Evolutionary conservation across 495 filamentous ascomycete genomes (phyloP), one percentile per base, ranked within the genome.

Genomic region (Evansstolkia leycettana): DNA sequence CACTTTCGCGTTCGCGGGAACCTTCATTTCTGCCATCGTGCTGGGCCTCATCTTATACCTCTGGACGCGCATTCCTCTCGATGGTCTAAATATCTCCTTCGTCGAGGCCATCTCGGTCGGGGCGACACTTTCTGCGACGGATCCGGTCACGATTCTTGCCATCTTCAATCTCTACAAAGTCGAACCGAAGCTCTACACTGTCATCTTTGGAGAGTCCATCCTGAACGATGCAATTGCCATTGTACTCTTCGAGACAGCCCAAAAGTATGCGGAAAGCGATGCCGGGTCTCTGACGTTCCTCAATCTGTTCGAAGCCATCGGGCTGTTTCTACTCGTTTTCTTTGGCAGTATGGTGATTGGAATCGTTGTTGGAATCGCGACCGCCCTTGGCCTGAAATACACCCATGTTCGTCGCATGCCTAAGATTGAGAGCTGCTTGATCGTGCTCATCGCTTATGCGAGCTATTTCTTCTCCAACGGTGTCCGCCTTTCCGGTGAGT

Each of bases 91-190:
- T 25, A 82, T 96, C 49, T 73, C 74, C 8, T 94, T 93, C 47
- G 81, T 94, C 32, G 90, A 98, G 49, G 90, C 90, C 28, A 84
- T 96, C 39, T 92, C 86, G 1, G 85, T 96, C 13, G 90, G 90
- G 33, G 90, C 90, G 14, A 96, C 90, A 0, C 72, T 98, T 17
- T 96, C 90, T 1, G 90, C 90, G 36, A 98, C 90, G 0, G 90
- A 98, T 50, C 90, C 90, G 0, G 87, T 98, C 32, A 98, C 90
- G 0, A 95, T 98, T 45, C 68, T 98, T 20, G 90, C 90, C 34
- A 98, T 98, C 38, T 98, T 98, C 75, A 98, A 94, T 52, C 80
- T 92, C 1, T 96, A 95, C 68, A 94, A 95, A 59, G 90, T 98
- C 34, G 90, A 98, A 54, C 90, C 90, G 7, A 95, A 95, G 59